Percentiles rank a stretch among this genome's conserved stretches.
Evolutionary conservation across 106 monocot species (phyloP).

Genomic region (Allium sativum): DNA sequence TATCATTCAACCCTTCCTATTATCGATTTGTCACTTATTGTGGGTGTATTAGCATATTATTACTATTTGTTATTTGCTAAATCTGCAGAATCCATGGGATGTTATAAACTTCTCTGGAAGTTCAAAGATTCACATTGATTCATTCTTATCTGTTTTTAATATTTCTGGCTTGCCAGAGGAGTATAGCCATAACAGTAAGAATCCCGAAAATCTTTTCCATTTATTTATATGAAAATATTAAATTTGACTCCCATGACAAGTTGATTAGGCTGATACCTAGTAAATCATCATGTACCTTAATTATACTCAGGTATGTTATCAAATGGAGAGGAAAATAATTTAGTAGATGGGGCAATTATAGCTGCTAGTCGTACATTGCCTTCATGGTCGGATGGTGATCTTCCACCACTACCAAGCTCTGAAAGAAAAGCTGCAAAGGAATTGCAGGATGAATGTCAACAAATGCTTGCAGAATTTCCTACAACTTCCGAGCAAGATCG

Average conservation of each 20-base stretch:
- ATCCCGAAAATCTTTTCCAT: background rate
- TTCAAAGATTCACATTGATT: slow-evolving; percentile 72
- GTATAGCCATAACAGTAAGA: slow-evolving; percentile 67
- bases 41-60: too few species aligned
- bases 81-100: slow-evolving; percentile 90
- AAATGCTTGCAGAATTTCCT: slow-evolving; percentile 54
- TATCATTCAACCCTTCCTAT: too few species aligned
- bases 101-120: slow-evolving; percentile 64
- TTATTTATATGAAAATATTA: too few species aligned
- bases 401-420: slow-evolving; percentile 70
- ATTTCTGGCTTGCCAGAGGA: slow-evolving; percentile 78
- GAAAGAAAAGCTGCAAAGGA: slow-evolving; percentile 78
- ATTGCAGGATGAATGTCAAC: slow-evolving; percentile 78
- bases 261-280: too few species aligned
- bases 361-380: slow-evolving; percentile 78
- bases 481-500: slow-evolving; percentile 69
- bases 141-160: slow-evolving; percentile 88
- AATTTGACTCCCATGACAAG: too few species aligned
- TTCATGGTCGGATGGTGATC: slow-evolving; percentile 74
- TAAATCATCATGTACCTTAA: too few species aligned
- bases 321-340: slow-evolving; percentile 37
- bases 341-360: slow-evolving; percentile 88
- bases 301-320: slow-evolving; percentile 34
- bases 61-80: too few species aligned
- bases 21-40: too few species aligned